Evolutionary conservation across 1,284 basidiomycete species (phyloP).

Genomic region (Xanthoconium separans): DNA sequence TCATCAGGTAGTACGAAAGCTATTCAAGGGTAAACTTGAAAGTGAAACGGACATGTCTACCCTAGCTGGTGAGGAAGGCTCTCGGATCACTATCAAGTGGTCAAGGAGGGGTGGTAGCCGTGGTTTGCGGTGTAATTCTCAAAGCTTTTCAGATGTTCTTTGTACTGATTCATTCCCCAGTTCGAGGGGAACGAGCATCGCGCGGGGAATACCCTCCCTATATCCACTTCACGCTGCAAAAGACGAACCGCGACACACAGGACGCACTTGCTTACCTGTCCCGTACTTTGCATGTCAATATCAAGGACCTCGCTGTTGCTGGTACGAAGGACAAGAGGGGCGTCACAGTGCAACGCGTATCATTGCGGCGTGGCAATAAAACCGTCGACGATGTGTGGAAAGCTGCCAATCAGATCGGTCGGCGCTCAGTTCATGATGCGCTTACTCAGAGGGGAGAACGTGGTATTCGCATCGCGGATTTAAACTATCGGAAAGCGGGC

Average conservation of each 20-base stretch:
- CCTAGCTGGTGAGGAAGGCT: constrained; percentile 57
- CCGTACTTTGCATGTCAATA: constrained; percentile 70
- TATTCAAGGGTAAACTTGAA: constrained; percentile 83
- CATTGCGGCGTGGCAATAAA: constrained; percentile 76
- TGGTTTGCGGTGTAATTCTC: constrained; percentile 34
- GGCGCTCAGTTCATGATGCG: constrained; percentile 57
- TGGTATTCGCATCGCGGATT: constrained; percentile 86
- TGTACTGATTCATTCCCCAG: constrained; percentile 16
- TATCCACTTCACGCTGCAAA: constrained; percentile 96
- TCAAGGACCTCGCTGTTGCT: constrained; percentile 84
- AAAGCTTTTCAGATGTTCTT: neutral
- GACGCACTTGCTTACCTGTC: constrained; percentile 85
- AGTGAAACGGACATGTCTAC: constrained; percentile 69
- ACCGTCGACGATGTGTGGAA: constrained; percentile 87
- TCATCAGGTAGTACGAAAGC: constrained; percentile 78
- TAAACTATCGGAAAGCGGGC: constrained; percentile 78
- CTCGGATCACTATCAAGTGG: constrained; percentile 76
- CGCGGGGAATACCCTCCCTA: constrained; percentile 80
- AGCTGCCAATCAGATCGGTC: constrained; percentile 65
- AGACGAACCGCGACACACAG: constrained; percentile 97
- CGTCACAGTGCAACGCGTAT: constrained; percentile 92
- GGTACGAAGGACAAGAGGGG: constrained; percentile 99
- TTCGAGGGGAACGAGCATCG: constrained; percentile 41
- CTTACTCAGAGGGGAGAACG: constrained; percentile 79
- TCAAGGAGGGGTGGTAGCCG: constrained; percentile 46